These are phyloP conservation scores for Lachnellula cervina DNA, from an alignment of 2,329 filamentous ascomycete genomes.

Conservation along the genomic window DNA sequence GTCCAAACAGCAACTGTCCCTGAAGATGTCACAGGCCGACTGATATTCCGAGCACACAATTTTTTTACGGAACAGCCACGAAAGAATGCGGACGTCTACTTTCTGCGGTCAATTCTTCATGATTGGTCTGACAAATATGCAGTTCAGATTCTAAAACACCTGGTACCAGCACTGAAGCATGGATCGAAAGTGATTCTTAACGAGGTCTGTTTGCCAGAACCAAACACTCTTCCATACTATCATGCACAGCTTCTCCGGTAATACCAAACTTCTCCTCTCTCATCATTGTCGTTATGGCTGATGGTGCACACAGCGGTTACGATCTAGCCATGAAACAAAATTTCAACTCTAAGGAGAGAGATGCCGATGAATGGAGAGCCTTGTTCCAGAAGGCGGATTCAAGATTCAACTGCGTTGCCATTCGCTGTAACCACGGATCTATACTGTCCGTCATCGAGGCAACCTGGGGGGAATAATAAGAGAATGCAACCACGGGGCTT, in stretches of 20 bases:
- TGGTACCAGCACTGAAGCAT: constrained; percentile 38
- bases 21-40: constrained; percentile 14
- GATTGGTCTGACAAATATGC: constrained; percentile 41
- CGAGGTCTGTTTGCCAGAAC: neutral
- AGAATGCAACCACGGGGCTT: no score
- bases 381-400: neutral
- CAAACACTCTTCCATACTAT: neutral
- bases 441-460: no score
- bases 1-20: constrained; percentile 31
- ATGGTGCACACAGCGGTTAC: neutral
- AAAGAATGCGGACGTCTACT: constrained; percentile 37
- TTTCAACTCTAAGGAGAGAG: neutral
- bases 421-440: no score
- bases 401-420: neutral
- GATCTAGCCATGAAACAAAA: neutral
- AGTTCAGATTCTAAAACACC: constrained; percentile 32
- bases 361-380: neutral
- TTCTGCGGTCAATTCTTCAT: constrained; percentile 43
- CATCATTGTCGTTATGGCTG: neutral
- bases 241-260: neutral
- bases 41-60: constrained; percentile 35
- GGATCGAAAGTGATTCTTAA: constrained; percentile 32
- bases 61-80: constrained; percentile 42
- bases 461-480: no score
- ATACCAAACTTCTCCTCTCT: neutral